These are phyloP conservation scores for Polytrichum commune DNA, from an alignment of 225 moss, liverwort and hornwort species.

Conservation along the genomic window DNA sequence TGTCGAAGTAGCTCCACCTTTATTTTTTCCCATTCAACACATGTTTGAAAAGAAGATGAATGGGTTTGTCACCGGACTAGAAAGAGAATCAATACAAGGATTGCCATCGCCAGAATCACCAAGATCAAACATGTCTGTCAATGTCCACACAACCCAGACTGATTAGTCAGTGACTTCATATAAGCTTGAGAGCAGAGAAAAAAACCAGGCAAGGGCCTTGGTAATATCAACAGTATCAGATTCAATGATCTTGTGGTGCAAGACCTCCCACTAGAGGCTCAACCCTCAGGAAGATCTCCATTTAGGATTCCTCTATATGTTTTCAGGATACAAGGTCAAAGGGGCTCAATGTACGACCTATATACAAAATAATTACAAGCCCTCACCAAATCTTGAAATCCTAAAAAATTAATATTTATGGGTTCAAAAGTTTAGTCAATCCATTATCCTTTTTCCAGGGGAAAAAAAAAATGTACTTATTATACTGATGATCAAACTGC, in stretches of 20 bases:
- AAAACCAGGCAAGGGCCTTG: neutral
- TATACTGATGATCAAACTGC: too few relatives aligned
- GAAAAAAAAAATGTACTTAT: too few relatives aligned
- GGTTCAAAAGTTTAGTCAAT: too few relatives aligned
- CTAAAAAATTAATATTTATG: too few relatives aligned
- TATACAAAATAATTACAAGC: too few relatives aligned
- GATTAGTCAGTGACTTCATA: slow-evolving; percentile 1
- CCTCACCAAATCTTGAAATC: too few relatives aligned
- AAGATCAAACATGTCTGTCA: slow-evolving; percentile 60
- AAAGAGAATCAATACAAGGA: slow-evolving; percentile 47
- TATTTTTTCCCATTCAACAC: too few relatives aligned
- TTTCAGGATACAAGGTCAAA: too few relatives aligned
- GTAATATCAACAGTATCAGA: too few relatives aligned
- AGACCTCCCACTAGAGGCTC: neutral
- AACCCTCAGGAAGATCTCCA: neutral
- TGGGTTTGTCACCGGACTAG: slow-evolving; percentile 28
- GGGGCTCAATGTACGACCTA: too few relatives aligned
- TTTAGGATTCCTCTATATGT: neutral
- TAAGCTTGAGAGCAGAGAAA: neutral
- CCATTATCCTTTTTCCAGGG: too few relatives aligned
- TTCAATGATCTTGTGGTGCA: neutral
- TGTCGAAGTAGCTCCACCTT: too few relatives aligned
- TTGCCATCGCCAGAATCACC: slow-evolving; percentile 53
- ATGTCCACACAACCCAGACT: neutral
- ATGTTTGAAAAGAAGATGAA: neutral